phyloP scores from a whole-genome alignment of 2,329 filamentous ascomycete species.

The Xylariaceae sp. region DNA sequence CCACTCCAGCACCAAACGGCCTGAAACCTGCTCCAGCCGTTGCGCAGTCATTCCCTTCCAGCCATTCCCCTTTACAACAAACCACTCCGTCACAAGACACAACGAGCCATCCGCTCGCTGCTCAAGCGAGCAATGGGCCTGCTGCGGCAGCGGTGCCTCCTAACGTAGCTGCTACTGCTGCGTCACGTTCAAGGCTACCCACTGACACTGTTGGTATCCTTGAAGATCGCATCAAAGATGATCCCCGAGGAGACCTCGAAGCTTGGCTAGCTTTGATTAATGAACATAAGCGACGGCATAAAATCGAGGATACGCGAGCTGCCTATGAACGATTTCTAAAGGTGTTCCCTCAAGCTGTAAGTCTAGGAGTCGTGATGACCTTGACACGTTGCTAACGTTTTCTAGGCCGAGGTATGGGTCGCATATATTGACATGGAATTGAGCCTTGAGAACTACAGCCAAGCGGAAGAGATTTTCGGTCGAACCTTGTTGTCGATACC shows the following conservation, averaged over 20 bases:
- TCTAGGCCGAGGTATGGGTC: conserved; percentile 87
- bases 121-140: conserved; percentile 21
- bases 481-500: conserved; percentile 77
- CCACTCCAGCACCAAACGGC: conserved; percentile 14
- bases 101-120: neutral
- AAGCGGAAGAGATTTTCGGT: conserved; percentile 82
- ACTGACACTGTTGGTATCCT: conserved; percentile 77
- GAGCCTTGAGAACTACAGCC: conserved; percentile 77
- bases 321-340: conserved; percentile 86
- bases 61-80: conserved; percentile 32
- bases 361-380: conserved; percentile 42
- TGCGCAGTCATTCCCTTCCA: conserved; percentile 22
- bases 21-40: conserved; percentile 32
- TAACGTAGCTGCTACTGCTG: conserved; percentile 12
- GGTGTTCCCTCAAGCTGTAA: conserved; percentile 87
- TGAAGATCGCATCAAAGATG: conserved; percentile 89
- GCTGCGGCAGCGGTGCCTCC: conserved; percentile 5
- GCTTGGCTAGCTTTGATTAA: conserved; percentile 88
- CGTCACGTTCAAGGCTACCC: conserved; percentile 44
- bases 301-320: conserved; percentile 77
- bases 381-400: conserved; percentile 37
- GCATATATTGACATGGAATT: conserved; percentile 89
- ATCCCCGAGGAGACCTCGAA: conserved; percentile 88
- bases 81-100: conserved; percentile 22
- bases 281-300: conserved; percentile 80